Conservation (phyloP, 768 basidiomycete species). For the Trametes meyenii region DNA sequence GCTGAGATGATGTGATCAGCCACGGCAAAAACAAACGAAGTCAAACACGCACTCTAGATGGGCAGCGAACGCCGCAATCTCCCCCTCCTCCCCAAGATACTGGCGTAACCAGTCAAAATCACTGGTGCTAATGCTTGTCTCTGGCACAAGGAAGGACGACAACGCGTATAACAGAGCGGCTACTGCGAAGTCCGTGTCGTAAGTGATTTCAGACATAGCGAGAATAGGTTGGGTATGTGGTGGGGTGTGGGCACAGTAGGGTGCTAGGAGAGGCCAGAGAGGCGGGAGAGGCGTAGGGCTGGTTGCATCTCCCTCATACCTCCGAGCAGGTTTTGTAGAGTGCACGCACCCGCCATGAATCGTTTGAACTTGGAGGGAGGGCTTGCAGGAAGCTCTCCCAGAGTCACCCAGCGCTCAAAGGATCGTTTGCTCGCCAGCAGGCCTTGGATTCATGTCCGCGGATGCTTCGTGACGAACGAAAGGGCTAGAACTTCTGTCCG, state of each 20-base stretch:
- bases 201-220: not conserved
- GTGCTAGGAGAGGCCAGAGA: not conserved
- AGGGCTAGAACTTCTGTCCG: no score
- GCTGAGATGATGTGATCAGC: not conserved
- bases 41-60: not conserved
- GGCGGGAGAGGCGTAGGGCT: not conserved
- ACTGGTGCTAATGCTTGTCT: not conserved
- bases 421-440: no score
- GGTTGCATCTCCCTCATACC: not conserved
- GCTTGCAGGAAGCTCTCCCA: no score
- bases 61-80: not conserved
- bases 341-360: no score
- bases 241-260: not conserved
- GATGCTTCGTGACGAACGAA: no score
- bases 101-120: not conserved
- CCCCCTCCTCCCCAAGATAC: not conserved
- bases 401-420: no score
- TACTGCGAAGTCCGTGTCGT: not conserved
- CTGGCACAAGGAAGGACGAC: no score
- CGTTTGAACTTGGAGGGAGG: no score
- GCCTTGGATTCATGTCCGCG: no score
- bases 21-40: not conserved
- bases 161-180: not conserved
- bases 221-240: not conserved
- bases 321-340: not conserved